phyloP scores from a whole-genome alignment of 352 stramenopile genomes.

The Globisporangium okanoganense region DNA sequence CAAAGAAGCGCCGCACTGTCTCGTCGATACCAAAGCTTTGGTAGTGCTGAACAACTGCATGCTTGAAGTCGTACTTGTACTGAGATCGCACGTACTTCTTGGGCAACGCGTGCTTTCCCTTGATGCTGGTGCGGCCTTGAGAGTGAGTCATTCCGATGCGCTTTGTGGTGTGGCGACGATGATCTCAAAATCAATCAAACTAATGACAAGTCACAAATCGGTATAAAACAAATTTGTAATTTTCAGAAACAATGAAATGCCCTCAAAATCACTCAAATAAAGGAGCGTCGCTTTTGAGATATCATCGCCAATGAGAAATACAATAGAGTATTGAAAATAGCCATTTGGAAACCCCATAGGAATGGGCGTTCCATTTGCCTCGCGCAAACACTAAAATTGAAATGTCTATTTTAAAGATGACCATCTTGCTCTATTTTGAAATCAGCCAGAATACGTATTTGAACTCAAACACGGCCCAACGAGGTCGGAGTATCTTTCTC shows the following conservation, averaged over 20 bases:
- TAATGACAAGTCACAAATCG: constrained; percentile 1
- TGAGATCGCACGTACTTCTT: constrained; percentile 5
- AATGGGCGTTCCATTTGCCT: too few relatives aligned
- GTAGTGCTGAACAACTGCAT: constrained; percentile 12
- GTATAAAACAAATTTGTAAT: not conserved
- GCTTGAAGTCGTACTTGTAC: constrained; percentile 23
- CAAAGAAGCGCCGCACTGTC: constrained; percentile 1
- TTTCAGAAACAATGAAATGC: not conserved
- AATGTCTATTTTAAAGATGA: too few relatives aligned
- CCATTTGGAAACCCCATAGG: too few relatives aligned
- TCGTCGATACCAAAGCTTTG: constrained; percentile 1
- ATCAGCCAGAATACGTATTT: too few relatives aligned
- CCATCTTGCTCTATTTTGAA: too few relatives aligned
- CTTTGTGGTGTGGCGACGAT: not conserved
- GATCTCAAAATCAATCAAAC: not conserved
- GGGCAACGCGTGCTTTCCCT: constrained; percentile 8
- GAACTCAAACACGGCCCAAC: too few relatives aligned
- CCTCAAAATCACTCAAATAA: too few relatives aligned
- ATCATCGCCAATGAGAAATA: not conserved
- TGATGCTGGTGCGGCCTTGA: constrained; percentile 15
- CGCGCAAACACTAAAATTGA: too few relatives aligned
- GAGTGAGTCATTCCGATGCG: constrained; percentile 2
- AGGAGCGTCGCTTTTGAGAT: too few relatives aligned
- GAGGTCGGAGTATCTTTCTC: too few relatives aligned
- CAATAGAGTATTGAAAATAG: too few relatives aligned